Percentiles rank a stretch among this genome's conserved stretches.
Conservation (phyloP, 805 yeast genomes). For the Ogataea trehalophila region DNA sequence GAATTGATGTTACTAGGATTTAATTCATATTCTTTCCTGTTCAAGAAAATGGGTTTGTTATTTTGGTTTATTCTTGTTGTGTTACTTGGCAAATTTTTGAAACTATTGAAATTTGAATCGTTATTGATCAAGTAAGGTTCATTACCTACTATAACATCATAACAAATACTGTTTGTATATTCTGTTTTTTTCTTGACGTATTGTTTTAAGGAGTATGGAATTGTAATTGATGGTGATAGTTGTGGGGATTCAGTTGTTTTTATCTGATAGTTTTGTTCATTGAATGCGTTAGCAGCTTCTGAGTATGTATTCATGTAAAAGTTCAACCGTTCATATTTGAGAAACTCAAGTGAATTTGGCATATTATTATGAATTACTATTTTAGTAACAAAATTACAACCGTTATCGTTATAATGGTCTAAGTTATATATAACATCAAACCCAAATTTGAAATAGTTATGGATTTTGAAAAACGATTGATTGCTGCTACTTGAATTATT, state of each 20-base stretch:
- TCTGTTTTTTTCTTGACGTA: neutral
- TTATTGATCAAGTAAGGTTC: neutral
- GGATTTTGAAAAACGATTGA: slow-evolving; percentile 33
- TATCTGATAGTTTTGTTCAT: neutral
- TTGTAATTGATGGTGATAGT: too few relatives aligned
- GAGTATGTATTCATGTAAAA: slow-evolving; percentile 14
- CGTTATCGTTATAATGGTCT: slow-evolving; percentile 19
- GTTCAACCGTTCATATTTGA: slow-evolving; percentile 48
- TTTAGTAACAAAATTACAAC: slow-evolving; percentile 36
- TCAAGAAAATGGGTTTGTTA: slow-evolving; percentile 27
- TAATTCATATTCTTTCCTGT: slow-evolving; percentile 31
- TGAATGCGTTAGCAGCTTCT: neutral
- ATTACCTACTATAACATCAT: too few relatives aligned
- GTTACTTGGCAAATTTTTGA: neutral
- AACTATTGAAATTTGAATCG: neutral
- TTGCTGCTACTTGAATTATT: slow-evolving; percentile 25
- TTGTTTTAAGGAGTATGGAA: too few relatives aligned
- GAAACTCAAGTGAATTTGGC: slow-evolving; percentile 47
- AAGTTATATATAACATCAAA: slow-evolving; percentile 49
- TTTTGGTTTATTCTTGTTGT: neutral
- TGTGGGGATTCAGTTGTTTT: too few relatives aligned
- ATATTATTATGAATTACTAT: slow-evolving; percentile 49
- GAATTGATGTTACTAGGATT: slow-evolving; percentile 17
- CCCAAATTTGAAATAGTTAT: slow-evolving; percentile 53
- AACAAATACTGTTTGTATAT: neutral